A percentile compares a stretch with the other conserved stretches of the same genome.
Conservation (phyloP, 2,329 filamentous ascomycete species). For the Aschersonia sp. region DNA sequence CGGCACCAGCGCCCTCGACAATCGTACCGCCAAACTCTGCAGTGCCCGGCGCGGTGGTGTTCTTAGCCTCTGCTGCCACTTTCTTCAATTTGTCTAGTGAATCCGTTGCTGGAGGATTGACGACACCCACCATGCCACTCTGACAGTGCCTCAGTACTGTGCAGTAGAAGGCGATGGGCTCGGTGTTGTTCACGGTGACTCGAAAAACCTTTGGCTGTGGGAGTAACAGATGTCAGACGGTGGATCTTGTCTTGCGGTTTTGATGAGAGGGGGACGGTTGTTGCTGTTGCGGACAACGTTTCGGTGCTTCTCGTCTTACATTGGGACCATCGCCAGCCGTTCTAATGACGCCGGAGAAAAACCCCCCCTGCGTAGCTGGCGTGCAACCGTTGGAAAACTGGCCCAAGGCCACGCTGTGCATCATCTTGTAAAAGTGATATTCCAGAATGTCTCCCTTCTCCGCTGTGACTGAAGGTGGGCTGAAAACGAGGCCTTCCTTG, state of each 20-base stretch:
- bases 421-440: conserved; percentile 29
- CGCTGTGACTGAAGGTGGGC: conserved; percentile 17
- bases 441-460: conserved; percentile 30
- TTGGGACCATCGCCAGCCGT: neutral
- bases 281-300: no score
- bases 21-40: conserved; percentile 6
- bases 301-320: neutral
- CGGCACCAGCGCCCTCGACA: neutral
- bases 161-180: conserved; percentile 17
- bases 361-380: conserved; percentile 11
- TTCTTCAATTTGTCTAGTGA: conserved; percentile 8
- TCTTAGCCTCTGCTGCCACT: conserved; percentile 2
- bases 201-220: conserved; percentile 7
- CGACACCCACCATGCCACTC: conserved; percentile 15
- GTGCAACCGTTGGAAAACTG: conserved; percentile 33
- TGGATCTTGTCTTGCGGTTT: no score
- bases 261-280: no score
- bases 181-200: conserved; percentile 14
- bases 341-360: conserved; percentile 6
- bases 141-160: conserved; percentile 13
- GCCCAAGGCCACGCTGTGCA: conserved; percentile 30
- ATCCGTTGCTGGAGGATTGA: conserved; percentile 11
- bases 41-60: conserved; percentile 4
- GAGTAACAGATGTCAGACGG: neutral
- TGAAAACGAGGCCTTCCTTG: conserved; percentile 25